phyloP scores from a whole-genome alignment of 2,329 filamentous ascomycete genomes.

The Fusarium hainanense region DNA sequence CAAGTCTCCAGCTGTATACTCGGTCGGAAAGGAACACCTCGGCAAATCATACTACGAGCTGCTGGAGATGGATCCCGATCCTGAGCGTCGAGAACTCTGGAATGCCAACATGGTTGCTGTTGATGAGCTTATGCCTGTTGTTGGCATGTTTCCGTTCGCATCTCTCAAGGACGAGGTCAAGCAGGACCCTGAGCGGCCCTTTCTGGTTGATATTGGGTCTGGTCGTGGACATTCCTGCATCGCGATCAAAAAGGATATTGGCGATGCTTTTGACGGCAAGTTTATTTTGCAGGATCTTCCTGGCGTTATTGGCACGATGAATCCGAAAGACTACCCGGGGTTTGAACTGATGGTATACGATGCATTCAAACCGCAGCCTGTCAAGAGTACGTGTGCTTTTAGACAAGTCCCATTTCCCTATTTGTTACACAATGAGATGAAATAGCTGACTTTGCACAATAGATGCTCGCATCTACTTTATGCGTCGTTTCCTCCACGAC shows the following conservation, averaged over 20 bases:
- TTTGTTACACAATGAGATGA: accelerated
- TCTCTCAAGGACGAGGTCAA: slow-evolving; percentile 46
- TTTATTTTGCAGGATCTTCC: slow-evolving; percentile 51
- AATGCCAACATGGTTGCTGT: slow-evolving; percentile 48
- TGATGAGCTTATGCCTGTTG: slow-evolving; percentile 50
- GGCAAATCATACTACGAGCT: slow-evolving; percentile 52
- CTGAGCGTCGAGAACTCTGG: slow-evolving; percentile 49
- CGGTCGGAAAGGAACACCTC: slow-evolving; percentile 46
- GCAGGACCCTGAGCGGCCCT: slow-evolving; percentile 45
- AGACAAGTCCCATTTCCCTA: accelerated
- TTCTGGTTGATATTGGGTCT: slow-evolving; percentile 49
- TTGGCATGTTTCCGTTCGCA: slow-evolving; percentile 52
- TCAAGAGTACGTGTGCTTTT: slow-evolving; percentile 31
- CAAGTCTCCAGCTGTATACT: slow-evolving; percentile 50
- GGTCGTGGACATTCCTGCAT: slow-evolving; percentile 49
- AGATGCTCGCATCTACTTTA: slow-evolving; percentile 51
- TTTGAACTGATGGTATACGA: slow-evolving; percentile 45
- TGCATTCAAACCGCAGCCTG: slow-evolving; percentile 34
- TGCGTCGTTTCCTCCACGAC: slow-evolving; percentile 50
- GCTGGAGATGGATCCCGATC: slow-evolving; percentile 46
- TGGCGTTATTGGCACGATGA: slow-evolving; percentile 45
- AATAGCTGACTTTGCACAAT: neutral
- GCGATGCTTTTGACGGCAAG: slow-evolving; percentile 39
- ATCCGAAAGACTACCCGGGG: slow-evolving; percentile 33
- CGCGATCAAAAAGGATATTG: slow-evolving; percentile 45